Evolutionary conservation across 2,329 filamentous ascomycete genomes (phyloP).

Genomic region (Chaetothyriales sp.): DNA sequence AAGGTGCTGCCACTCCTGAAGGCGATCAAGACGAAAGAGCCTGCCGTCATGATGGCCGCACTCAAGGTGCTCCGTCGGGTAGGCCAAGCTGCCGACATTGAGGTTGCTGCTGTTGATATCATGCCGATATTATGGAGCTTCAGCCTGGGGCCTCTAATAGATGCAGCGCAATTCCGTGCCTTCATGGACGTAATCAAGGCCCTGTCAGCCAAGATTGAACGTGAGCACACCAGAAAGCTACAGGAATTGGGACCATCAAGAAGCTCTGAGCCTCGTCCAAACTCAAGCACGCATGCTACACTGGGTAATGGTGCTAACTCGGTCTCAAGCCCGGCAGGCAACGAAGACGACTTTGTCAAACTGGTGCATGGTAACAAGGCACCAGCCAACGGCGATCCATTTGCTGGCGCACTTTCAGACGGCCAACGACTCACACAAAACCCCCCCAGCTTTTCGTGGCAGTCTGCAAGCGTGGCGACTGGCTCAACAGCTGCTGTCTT

Average conservation of each 20-base stretch:
- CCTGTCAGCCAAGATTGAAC: slow-evolving; percentile 65
- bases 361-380: slow-evolving; percentile 63
- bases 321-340: slow-evolving; percentile 36
- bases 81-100: slow-evolving; percentile 64
- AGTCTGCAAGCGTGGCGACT: slow-evolving; percentile 18
- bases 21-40: slow-evolving; percentile 93
- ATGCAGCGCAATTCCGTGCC: slow-evolving; percentile 70
- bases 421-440: slow-evolving; percentile 18
- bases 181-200: slow-evolving; percentile 83
- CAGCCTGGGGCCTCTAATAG: slow-evolving; percentile 74
- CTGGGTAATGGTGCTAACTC: slow-evolving; percentile 16
- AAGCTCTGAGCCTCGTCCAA: slow-evolving; percentile 27
- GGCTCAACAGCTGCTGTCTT: slow-evolving; percentile 5
- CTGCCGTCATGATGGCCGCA: slow-evolving; percentile 90
- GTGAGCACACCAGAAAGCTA: slow-evolving; percentile 75
- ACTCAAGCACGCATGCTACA: slow-evolving; percentile 18
- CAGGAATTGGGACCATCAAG: slow-evolving; percentile 56
- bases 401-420: slow-evolving; percentile 19
- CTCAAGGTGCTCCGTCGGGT: slow-evolving; percentile 73
- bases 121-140: slow-evolving; percentile 84
- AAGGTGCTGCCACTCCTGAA: slow-evolving; percentile 85
- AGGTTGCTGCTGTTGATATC: slow-evolving; percentile 84
- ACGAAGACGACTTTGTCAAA: slow-evolving; percentile 65
- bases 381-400: slow-evolving; percentile 22
- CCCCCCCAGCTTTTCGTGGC: slow-evolving; percentile 31